Evolutionary conservation across 441 rosid genomes (phyloP).

Genomic region (Erodium moschatum): DNA sequence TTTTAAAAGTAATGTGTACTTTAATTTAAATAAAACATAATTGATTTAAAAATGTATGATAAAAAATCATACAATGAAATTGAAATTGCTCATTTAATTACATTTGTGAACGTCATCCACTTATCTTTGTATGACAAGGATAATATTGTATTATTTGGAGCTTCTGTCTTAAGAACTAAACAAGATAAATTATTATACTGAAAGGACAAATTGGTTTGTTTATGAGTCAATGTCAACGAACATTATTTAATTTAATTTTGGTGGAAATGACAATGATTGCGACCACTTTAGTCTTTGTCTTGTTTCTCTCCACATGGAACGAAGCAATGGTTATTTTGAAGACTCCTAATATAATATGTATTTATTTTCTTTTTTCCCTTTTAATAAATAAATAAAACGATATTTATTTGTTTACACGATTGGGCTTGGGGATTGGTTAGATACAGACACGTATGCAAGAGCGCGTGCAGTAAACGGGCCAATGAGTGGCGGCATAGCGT

Average conservation of each 20-base stretch:
- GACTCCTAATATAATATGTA: no score
- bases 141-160: background rate
- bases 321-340: no score
- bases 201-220: background rate
- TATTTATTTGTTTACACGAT: background rate
- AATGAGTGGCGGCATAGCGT: background rate
- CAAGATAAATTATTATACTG: background rate
- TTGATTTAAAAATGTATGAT: no score
- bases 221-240: background rate
- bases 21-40: no score
- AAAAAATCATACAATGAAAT: no score
- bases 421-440: background rate
- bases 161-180: background rate
- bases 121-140: background rate
- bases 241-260: background rate
- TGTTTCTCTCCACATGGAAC: background rate
- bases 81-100: background rate
- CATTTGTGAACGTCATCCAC: background rate
- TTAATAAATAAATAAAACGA: background rate
- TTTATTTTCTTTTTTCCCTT: background rate
- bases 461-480: background rate
- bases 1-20: no score
- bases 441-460: background rate
- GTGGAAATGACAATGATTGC: slow-evolving; percentile 5
- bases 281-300: slow-evolving; percentile 1